Evolutionary conservation across 179 eudicot species (phyloP), one percentile per base, ranked within the genome.

Genomic region (Beta macrorhiza): DNA sequence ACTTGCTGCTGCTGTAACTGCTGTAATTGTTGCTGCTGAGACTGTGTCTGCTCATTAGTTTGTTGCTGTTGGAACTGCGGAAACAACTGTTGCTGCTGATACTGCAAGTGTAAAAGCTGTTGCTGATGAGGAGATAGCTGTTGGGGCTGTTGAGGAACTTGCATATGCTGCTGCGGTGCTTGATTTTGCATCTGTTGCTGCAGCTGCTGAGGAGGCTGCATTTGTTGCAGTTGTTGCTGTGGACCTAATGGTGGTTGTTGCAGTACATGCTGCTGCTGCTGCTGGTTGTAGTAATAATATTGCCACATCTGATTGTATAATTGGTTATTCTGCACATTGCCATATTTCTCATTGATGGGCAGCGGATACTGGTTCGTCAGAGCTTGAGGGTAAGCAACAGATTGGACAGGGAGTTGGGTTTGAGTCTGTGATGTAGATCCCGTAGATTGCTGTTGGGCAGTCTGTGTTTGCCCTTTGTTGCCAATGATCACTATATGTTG

Each of bases 281-380:
- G 90, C 74, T 87, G 87, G 42, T 80, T 72, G 82, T 72, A 80
- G 61, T 88, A 90, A 82, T 88, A 87, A 86, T 88, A 87, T 74
- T 89, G 93, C 86, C 86, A 86, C 88, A 87, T 85, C 81, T 89
- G 91, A 86, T 86, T 87, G 82, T 86, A 87, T 32, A 82, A 79
- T 78, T 89, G 88, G 77, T 25, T 77, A 80, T 82, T 84, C 78
- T 87, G 90, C 56, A 71, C 58, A 79, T 77, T 83, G 59, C 86
- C 90, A 75, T 74, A 74, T 61, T 81, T 83, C 75, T 79, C 92
- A 80, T 80, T 84, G 69, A 77, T 82, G 81, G 83, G 93, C 82
- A 75, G 63, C 59, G 88, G 82, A 77, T 57, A 81, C 16, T 89
- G 90, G 71, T 78, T 81, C 76, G 80, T 67, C 81, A 84, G 87